These are phyloP conservation scores for Scutellaria barbata DNA, from an alignment of 257 asterid species.

Conservation along the genomic window DNA sequence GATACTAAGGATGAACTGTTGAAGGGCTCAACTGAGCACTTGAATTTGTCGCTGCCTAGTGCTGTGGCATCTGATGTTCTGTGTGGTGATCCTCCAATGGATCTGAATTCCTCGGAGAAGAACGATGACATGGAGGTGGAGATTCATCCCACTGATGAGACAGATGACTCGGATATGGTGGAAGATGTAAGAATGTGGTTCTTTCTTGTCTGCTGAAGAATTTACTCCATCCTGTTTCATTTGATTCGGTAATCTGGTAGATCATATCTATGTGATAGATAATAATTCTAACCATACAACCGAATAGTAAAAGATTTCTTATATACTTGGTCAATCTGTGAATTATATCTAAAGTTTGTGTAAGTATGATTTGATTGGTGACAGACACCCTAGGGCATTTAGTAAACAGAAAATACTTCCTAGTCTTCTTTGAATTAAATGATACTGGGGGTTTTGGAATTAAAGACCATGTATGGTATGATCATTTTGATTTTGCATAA, in stretches of 20 bases:
- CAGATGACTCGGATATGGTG: conserved; percentile 79
- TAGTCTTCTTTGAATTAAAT: conserved; percentile 26
- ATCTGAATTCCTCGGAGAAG: conserved; percentile 39
- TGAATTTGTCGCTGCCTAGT: conserved; percentile 36
- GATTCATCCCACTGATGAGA: conserved; percentile 53
- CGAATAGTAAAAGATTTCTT: not conserved
- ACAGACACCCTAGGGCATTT: conserved; percentile 17
- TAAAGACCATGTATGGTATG: conserved; percentile 9
- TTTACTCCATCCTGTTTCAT: conserved; percentile 30
- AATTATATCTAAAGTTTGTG: conserved; percentile 3
- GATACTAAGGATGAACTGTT: conserved; percentile 32
- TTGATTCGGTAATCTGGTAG: conserved; percentile 26
- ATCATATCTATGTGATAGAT: conserved; percentile 31
- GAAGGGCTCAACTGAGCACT: conserved; percentile 45
- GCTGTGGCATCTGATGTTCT: conserved; percentile 42
- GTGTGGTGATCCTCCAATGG: conserved; percentile 40
- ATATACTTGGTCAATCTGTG: conserved; percentile 10
- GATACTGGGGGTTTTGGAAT: conserved; percentile 19
- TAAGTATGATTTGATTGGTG: conserved; percentile 8
- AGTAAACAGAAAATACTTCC: conserved; percentile 18
- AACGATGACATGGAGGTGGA: conserved; percentile 57
- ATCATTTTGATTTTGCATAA: not conserved
- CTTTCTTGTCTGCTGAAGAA: conserved; percentile 26
- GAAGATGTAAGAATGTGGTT: conserved; percentile 70
- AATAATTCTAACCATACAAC: conserved; percentile 18